Evolutionary conservation across 257 asterid genomes (phyloP).

Genomic region (Solanum paucissectum): DNA sequence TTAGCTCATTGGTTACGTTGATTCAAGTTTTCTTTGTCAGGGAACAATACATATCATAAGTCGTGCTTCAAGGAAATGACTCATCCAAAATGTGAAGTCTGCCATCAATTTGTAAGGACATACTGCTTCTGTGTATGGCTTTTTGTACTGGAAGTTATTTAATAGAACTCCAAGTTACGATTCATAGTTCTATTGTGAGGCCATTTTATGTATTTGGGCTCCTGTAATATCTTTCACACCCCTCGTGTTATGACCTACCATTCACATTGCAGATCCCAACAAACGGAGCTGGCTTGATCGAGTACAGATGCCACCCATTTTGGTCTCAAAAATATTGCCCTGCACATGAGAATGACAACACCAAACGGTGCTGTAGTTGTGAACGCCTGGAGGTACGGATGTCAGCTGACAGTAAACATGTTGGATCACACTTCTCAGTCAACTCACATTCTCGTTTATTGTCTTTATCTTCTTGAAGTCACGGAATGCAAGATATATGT

Average conservation of each 20-base stretch:
- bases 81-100: constrained; percentile 93
- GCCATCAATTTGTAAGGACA: constrained; percentile 76
- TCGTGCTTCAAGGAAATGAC: constrained; percentile 81
- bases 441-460: background rate
- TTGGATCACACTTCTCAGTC: background rate
- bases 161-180: background rate
- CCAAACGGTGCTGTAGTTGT: constrained; percentile 95
- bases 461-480: constrained; percentile 30
- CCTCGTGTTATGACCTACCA: background rate
- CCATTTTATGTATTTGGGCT: background rate
- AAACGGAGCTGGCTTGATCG: constrained; percentile 85
- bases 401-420: background rate
- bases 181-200: background rate
- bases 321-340: constrained; percentile 99
- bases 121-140: background rate
- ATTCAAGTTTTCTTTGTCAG: constrained; percentile 76
- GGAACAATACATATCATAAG: constrained; percentile 70
- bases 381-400: constrained; percentile 80
- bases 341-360: constrained; percentile 77
- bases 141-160: background rate
- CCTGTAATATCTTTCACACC: background rate
- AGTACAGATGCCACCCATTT: constrained; percentile 87
- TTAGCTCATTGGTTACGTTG: constrained; percentile 18
- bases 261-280: constrained; percentile 63
- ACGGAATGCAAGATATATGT: constrained; percentile 49